These are phyloP conservation scores for Curvularia spicifera DNA, from an alignment of 2,329 filamentous ascomycete species.

Conservation along the genomic window DNA sequence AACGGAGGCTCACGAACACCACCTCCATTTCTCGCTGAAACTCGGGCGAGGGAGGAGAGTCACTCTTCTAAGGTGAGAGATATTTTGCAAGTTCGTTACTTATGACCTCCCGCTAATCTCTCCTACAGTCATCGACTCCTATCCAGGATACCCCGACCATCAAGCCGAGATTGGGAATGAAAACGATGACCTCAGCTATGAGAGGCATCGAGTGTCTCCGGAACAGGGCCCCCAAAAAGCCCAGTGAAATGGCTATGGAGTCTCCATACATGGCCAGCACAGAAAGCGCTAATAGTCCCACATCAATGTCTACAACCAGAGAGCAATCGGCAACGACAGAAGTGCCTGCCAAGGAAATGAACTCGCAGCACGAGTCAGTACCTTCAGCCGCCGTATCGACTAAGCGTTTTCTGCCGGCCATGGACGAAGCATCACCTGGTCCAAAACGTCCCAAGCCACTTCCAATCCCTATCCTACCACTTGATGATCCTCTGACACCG, in stretches of 20 bases:
- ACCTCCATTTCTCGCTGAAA: constrained; percentile 14
- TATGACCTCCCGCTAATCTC: neutral
- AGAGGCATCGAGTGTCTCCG: neutral
- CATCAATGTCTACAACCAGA: too few relatives aligned
- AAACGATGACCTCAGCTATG: neutral
- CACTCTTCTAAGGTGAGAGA: constrained; percentile 21
- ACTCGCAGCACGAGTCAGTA: neutral
- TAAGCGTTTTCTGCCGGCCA: constrained; percentile 15
- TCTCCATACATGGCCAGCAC: neutral
- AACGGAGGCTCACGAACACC: constrained; percentile 20
- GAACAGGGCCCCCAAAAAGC: neutral
- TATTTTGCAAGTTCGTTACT: too few relatives aligned
- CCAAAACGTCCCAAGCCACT: constrained; percentile 21
- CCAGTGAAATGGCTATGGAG: neutral
- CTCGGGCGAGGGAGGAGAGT: constrained; percentile 12
- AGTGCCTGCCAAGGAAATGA: neutral
- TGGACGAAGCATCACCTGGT: constrained; percentile 6
- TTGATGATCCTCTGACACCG: neutral
- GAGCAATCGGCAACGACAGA: too few relatives aligned
- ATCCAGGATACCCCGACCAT: neutral
- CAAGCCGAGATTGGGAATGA: neutral
- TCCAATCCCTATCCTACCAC: neutral
- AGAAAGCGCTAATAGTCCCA: neutral
- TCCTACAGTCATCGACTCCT: neutral
- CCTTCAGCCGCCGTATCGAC: neutral